Conservation (phyloP, 192 early-diverging fungal genomes). For the Umbelopsis sp. region DNA sequence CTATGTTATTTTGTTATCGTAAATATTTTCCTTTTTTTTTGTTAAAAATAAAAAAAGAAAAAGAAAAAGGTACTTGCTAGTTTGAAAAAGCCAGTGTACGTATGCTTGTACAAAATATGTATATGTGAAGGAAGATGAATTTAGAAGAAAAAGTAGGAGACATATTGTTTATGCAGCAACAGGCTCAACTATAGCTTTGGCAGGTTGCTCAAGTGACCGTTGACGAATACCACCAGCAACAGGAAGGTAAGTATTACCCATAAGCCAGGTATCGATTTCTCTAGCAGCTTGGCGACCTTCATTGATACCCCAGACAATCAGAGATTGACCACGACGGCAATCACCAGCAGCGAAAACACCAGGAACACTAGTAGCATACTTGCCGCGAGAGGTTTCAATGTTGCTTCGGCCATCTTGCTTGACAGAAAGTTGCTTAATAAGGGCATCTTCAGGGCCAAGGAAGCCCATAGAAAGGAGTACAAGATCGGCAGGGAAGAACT, state of each 20-base stretch:
- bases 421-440: slow-evolving; percentile 80
- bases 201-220: slow-evolving; percentile 49
- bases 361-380: slow-evolving; percentile 75
- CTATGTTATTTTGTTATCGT: too few species aligned
- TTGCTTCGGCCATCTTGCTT: slow-evolving; percentile 78
- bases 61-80: too few species aligned
- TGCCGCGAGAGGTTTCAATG: slow-evolving; percentile 76
- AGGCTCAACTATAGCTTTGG: slow-evolving; percentile 6
- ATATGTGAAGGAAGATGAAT: slow-evolving; percentile 9
- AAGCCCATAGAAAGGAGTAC: slow-evolving; percentile 97
- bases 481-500: slow-evolving; percentile 87
- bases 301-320: slow-evolving; percentile 99
- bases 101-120: slow-evolving; percentile 15
- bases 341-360: slow-evolving; percentile 97
- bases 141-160: not conserved
- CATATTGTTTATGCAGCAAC: not conserved
- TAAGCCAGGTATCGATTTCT: slow-evolving; percentile 85
- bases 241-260: slow-evolving; percentile 81
- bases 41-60: too few species aligned
- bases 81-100: not conserved
- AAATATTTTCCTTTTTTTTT: too few species aligned
- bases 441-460: slow-evolving; percentile 86
- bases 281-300: slow-evolving; percentile 95
- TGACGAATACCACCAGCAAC: slow-evolving; percentile 85
- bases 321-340: slow-evolving; percentile 91